Percentiles rank a stretch among this genome's conserved stretches.
Evolutionary conservation across 169 alveolate species (phyloP).

Genomic region (Eimeria necatrix): DNA sequence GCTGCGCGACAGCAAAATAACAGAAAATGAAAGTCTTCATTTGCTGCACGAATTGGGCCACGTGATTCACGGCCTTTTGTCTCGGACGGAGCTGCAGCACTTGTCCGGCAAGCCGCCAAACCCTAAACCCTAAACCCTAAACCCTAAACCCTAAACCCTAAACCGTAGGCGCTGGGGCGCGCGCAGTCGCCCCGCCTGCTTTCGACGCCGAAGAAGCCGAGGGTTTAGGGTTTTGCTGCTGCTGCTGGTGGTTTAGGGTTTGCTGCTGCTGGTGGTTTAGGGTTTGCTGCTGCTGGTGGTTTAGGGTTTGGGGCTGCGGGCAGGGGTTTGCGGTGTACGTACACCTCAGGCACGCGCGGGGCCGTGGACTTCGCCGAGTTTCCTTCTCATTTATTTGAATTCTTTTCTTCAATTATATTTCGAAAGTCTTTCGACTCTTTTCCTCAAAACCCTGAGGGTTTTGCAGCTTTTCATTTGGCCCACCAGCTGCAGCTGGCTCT

Average conservation of each 20-base stretch:
- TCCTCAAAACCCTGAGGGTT: not conserved
- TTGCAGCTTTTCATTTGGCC: not conserved
- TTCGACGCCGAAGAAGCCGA: not conserved
- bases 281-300: not conserved
- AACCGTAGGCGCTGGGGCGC: not conserved
- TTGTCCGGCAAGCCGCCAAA: conserved; percentile 77
- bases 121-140: conserved; percentile 48
- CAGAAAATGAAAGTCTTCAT: conserved; percentile 42
- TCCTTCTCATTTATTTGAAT: conserved; percentile 55
- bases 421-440: not conserved
- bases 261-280: not conserved
- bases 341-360: conserved; percentile 83
- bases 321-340: conserved; percentile 72
- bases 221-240: not conserved
- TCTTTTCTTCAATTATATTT: not conserved
- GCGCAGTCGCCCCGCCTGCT: not conserved
- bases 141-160: conserved; percentile 2
- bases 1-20: not conserved
- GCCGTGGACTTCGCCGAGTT: conserved; percentile 82
- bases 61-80: conserved; percentile 75
- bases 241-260: not conserved
- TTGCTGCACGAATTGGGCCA: conserved; percentile 82
- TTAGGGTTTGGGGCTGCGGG: conserved; percentile 84
- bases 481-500: conserved; percentile 32
- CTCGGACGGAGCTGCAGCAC: conserved; percentile 85